Conservation (phyloP, 441 rosid species). For the Brassica hybrid region DNA sequence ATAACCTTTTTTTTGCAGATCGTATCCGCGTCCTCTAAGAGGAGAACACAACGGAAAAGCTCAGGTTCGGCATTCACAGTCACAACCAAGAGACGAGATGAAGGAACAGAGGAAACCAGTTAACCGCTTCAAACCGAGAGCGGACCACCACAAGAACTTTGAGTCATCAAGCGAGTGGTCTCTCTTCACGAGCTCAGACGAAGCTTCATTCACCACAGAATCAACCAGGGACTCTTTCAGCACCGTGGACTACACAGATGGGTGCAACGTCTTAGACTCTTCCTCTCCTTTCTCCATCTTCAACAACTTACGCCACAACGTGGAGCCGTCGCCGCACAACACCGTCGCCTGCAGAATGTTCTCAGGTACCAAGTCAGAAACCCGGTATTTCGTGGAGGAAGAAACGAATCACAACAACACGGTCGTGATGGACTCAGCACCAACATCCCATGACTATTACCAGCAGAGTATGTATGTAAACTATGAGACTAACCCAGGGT, state of each 20-base stretch:
- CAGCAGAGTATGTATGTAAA: constrained; percentile 49
- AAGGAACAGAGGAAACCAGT: constrained; percentile 50
- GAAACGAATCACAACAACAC: constrained; percentile 54
- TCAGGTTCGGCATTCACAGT: constrained; percentile 39
- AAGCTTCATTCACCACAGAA: constrained; percentile 88
- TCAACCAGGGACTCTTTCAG: constrained; percentile 88
- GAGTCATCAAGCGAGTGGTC: constrained; percentile 89
- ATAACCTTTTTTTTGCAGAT: constrained; percentile 54
- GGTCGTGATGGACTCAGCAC: constrained; percentile 50
- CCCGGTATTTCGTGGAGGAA: constrained; percentile 57
- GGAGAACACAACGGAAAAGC: constrained; percentile 46
- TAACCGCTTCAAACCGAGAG: constrained; percentile 39
- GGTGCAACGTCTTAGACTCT: constrained; percentile 51
- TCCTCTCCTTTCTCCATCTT: constrained; percentile 60
- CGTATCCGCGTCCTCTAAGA: constrained; percentile 77
- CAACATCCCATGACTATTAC: constrained; percentile 27
- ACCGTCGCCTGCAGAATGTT: constrained; percentile 64
- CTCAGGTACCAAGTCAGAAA: constrained; percentile 54
- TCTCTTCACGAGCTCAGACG: constrained; percentile 87
- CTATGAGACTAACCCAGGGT: constrained; percentile 50
- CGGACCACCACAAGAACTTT: constrained; percentile 40
- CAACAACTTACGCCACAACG: constrained; percentile 50
- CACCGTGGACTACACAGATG: constrained; percentile 66
- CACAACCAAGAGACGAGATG: constrained; percentile 44
- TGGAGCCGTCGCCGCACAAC: constrained; percentile 51